Conservation (phyloP, 768 basidiomycete genomes). For the Serendipita sp. region DNA sequence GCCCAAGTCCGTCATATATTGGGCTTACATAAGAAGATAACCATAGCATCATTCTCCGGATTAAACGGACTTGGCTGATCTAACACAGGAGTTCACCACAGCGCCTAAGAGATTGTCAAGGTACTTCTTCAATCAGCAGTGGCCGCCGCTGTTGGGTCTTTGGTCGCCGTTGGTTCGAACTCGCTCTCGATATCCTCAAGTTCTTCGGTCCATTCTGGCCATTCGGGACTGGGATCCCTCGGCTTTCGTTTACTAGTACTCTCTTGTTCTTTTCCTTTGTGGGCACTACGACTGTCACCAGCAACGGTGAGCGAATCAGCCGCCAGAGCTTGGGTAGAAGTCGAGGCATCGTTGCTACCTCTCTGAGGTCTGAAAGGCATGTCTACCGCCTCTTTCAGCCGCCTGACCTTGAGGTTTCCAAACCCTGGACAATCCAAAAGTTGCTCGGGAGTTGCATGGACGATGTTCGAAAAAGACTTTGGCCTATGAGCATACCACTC, state of each 20-base stretch:
- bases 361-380: constrained; percentile 49
- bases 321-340: not conserved
- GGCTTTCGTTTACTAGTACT: constrained; percentile 6
- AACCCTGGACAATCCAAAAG: constrained; percentile 80
- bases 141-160: no score
- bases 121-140: no score
- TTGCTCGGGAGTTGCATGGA: constrained; percentile 52
- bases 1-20: no score
- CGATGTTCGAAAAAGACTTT: constrained; percentile 76
- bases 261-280: not conserved
- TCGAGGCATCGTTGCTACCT: not conserved
- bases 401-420: constrained; percentile 78
- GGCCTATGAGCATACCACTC: not conserved
- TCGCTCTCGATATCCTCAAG: constrained; percentile 21
- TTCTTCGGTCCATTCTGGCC: constrained; percentile 63
- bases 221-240: constrained; percentile 24
- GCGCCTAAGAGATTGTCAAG: no score
- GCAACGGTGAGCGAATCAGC: not conserved
- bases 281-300: constrained; percentile 3
- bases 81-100: no score
- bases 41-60: no score
- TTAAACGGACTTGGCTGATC: no score
- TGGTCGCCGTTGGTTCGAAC: no score
- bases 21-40: no score
- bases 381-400: constrained; percentile 80